Conservation (phyloP, 1,284 basidiomycete genomes). For the Sphagnurus paluster region DNA sequence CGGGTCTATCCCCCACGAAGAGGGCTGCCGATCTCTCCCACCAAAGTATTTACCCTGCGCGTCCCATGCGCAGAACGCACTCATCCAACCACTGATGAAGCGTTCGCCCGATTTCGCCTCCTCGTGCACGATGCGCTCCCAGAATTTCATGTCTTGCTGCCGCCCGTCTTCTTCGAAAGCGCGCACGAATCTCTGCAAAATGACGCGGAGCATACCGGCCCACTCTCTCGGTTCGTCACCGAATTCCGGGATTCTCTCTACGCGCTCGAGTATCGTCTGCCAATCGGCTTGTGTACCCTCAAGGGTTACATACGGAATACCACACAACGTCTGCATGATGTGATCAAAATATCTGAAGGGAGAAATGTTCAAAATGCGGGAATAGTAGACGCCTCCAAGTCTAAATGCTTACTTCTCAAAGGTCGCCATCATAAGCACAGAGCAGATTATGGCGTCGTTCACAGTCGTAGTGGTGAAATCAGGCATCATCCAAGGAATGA, state of each 20-base stretch:
- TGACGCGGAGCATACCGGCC: constrained; percentile 12
- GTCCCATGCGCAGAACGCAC: constrained; percentile 16
- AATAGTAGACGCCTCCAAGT: background rate
- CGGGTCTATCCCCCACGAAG: background rate
- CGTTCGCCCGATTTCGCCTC: constrained; percentile 4
- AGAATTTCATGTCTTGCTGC: constrained; percentile 12
- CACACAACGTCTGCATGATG: constrained; percentile 29
- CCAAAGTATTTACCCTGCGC: constrained; percentile 3
- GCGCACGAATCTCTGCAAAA: constrained; percentile 14
- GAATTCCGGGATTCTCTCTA: constrained; percentile 15
- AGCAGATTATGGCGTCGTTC: constrained; percentile 33
- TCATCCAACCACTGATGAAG: constrained; percentile 17
- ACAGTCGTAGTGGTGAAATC: constrained; percentile 42
- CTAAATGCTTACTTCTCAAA: constrained; percentile 30
- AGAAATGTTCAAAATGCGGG: background rate
- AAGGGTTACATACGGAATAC: constrained; percentile 44
- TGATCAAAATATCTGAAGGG: constrained; percentile 26
- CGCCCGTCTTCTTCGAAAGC: constrained; percentile 9
- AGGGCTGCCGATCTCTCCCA: background rate
- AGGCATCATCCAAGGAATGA: constrained; percentile 37
- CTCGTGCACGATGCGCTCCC: constrained; percentile 12
- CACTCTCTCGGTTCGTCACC: constrained; percentile 13
- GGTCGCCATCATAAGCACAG: constrained; percentile 39
- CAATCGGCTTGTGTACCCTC: constrained; percentile 32
- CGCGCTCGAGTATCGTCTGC: constrained; percentile 14